Conservation (phyloP, 306 rosid species). For the Crataegus laevigata region DNA sequence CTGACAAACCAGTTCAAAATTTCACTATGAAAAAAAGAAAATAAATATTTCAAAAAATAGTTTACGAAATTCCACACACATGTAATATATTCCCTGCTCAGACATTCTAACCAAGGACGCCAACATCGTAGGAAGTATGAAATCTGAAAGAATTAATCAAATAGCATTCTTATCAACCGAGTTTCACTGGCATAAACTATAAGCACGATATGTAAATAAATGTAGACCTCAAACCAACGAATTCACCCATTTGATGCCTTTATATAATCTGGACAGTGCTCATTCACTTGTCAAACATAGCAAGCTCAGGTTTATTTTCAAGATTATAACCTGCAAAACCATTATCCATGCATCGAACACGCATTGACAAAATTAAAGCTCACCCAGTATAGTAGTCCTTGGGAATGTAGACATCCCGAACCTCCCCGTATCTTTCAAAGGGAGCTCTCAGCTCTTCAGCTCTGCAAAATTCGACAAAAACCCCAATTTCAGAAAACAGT, state of each 20-base stretch:
- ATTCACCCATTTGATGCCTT: not conserved
- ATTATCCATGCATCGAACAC: not conserved
- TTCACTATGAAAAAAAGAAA: conserved; percentile 37
- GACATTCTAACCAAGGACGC: conserved; percentile 2
- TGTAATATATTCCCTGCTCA: conserved; percentile 23
- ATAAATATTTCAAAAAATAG: conserved; percentile 14
- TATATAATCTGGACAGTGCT: not conserved
- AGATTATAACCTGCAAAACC: not conserved
- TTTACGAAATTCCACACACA: conserved; percentile 7
- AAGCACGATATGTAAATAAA: not conserved
- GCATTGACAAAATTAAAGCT: conserved; percentile 13
- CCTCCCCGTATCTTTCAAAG: conserved; percentile 88
- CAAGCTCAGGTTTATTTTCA: not conserved
- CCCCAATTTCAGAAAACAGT: not conserved
- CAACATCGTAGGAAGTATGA: not conserved
- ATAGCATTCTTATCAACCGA: conserved; percentile 10
- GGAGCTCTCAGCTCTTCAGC: conserved; percentile 80
- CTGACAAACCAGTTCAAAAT: conserved; percentile 95
- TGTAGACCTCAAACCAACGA: not conserved
- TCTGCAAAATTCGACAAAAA: conserved; percentile 26
- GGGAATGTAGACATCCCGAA: conserved; percentile 91
- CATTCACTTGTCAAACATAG: not conserved
- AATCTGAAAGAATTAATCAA: conserved; percentile 14
- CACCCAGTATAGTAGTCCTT: conserved; percentile 95
- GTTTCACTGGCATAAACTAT: conserved; percentile 2